phyloP scores from a whole-genome alignment of 768 basidiomycete species.

The Infundibulicybe gibba region DNA sequence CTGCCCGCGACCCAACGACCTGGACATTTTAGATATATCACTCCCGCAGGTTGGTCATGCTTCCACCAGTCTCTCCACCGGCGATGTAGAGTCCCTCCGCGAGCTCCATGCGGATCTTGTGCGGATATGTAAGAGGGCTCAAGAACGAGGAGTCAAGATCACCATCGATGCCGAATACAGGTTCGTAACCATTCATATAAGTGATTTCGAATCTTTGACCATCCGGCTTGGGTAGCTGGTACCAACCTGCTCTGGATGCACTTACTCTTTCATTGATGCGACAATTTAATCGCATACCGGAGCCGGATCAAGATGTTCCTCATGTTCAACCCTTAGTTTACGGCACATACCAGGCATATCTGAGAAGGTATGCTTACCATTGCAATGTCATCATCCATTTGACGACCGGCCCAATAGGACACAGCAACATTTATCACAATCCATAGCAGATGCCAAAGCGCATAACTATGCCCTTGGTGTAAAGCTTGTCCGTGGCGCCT shows the following conservation, averaged over 20 bases:
- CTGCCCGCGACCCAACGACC: constrained; percentile 56
- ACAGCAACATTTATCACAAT: neutral
- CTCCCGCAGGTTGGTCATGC: neutral
- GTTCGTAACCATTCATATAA: constrained; percentile 23
- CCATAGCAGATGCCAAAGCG: neutral
- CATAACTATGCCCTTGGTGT: neutral
- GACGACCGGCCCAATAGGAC: neutral
- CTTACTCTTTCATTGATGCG: constrained; percentile 71
- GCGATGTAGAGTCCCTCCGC: constrained; percentile 59
- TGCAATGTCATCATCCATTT: neutral
- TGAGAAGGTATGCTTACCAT: neutral
- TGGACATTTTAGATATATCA: constrained; percentile 40
- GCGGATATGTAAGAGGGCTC: constrained; percentile 61
- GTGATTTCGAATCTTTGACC: neutral
- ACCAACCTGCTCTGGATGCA: constrained; percentile 83
- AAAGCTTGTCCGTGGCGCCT: neutral
- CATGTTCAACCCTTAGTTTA: constrained; percentile 49
- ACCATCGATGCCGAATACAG: constrained; percentile 87
- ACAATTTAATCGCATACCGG: constrained; percentile 60
- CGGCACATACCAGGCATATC: neutral
- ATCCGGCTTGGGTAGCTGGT: constrained; percentile 38
- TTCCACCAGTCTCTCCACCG: constrained; percentile 31
- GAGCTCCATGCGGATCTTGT: constrained; percentile 61
- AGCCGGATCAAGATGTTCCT: neutral
- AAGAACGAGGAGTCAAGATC: constrained; percentile 59